Evolutionary conservation across 345 rosid genomes (phyloP), one percentile per base, ranked within the genome.

Genomic region (Mallotus nudiflorus): DNA sequence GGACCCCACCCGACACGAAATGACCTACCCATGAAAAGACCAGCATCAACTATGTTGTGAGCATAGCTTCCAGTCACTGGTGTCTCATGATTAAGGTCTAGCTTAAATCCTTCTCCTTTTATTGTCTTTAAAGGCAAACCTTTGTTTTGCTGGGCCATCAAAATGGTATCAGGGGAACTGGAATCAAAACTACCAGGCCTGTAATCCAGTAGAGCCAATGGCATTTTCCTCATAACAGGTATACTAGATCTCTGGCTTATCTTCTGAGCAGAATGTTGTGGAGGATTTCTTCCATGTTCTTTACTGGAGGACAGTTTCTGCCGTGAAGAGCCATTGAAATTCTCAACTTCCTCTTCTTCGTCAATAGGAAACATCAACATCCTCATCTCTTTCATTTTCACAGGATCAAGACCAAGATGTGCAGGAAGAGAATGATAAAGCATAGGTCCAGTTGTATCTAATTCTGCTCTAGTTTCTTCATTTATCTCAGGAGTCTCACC

Each of bases 1-100:
- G 96, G 99, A 3, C 97, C 97, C 99, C 99, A 95, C 20, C 99
- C 99, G 39, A 86, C 99, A 70, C 97, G 97, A 81, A 92, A 95
- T 48, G 97, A 92, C 78, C 92, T 84, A 66, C 97, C 96, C 99
- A 92, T 95, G 79, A 95, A 95, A 66, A 95, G 80, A 70, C 90
- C 98, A 15, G 98, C 95, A 82, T 95, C 99, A 69, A 90, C 97
- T 74, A 95, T 76, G 78, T 89, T 89, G 73, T 66, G 73, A 62
- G 96, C 92, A 85, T 86, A 84, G 81, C 82, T 81, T 71, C 83
- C 88, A 65, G 84, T 82, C 42, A 90, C 69, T 58, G 92, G 97
- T 53, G 98, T 90, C 65, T 64, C 90, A 50, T 69, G 79, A 72
- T 82, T 81, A 74, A 85, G 76, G 78, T 95, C 92, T 78, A 95